phyloP scores from a whole-genome alignment of 1,284 basidiomycete genomes.

The Entoloma clypeatum region DNA sequence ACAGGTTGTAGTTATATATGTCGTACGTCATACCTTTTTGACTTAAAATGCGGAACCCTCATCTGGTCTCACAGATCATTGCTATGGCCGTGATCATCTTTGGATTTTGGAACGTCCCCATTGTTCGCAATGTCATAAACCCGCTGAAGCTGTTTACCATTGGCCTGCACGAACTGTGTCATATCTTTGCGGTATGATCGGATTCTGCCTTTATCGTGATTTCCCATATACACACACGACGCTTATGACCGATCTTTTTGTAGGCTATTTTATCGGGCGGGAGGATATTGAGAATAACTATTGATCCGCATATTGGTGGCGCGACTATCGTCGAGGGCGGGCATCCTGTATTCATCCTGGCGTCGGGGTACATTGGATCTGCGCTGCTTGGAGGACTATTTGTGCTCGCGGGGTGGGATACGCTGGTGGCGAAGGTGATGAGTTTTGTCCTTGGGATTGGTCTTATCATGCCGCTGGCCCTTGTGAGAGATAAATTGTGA shows the following conservation, averaged over 20 bases:
- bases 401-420: conserved; percentile 75
- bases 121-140: conserved; percentile 68
- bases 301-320: conserved; percentile 78
- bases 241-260: no score
- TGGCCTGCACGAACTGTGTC: conserved; percentile 82
- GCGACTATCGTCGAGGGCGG: conserved; percentile 76
- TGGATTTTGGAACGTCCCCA: conserved; percentile 77
- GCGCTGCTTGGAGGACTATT: conserved; percentile 76
- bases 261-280: conserved; percentile 77
- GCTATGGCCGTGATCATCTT: conserved; percentile 79
- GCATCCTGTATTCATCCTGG: conserved; percentile 61
- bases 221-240: conserved; percentile 12
- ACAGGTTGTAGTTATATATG: conserved; percentile 66
- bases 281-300: conserved; percentile 69
- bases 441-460: conserved; percentile 79
- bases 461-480: conserved; percentile 64
- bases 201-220: conserved; percentile 8
- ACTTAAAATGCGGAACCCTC: not conserved
- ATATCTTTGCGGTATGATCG: conserved; percentile 62
- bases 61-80: conserved; percentile 48
- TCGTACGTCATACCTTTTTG: conserved; percentile 45
- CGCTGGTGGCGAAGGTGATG: conserved; percentile 74
- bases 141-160: conserved; percentile 81
- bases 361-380: conserved; percentile 76
- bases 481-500: conserved; percentile 81